phyloP scores from a whole-genome alignment of 2,329 filamentous ascomycete genomes.

The Colletotrichum gigasporum region DNA sequence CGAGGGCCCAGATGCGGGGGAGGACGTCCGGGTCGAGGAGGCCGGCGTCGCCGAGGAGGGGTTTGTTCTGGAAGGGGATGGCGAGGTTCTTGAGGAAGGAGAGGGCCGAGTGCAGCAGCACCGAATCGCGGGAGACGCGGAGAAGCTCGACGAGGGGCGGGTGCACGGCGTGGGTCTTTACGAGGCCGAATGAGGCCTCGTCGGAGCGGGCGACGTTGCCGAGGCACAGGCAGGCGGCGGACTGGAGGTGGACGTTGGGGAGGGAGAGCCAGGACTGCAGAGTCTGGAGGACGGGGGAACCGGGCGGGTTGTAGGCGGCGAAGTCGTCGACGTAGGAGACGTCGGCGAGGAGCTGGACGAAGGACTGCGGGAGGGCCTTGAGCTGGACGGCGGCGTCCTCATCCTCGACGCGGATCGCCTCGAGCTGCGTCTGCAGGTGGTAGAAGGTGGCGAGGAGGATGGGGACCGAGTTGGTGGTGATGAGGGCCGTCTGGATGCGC shows the following conservation, averaged over 20 bases:
- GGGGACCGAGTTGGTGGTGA: conserved; percentile 49
- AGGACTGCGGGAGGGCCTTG: conserved; percentile 57
- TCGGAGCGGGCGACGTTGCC: conserved; percentile 72
- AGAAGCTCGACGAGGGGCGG: conserved; percentile 54
- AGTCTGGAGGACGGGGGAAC: conserved; percentile 50
- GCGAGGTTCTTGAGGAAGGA: conserved; percentile 73
- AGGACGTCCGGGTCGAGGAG: conserved; percentile 57
- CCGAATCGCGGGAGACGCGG: conserved; percentile 49
- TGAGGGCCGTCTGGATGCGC: conserved; percentile 58
- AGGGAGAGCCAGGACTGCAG: conserved; percentile 58
- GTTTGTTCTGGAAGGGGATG: conserved; percentile 65
- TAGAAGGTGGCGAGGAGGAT: conserved; percentile 59
- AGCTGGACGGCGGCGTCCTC: conserved; percentile 55
- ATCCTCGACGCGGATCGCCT: conserved; percentile 50
- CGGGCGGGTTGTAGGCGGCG: conserved; percentile 49
- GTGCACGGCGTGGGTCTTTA: conserved; percentile 51
- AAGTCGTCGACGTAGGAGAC: conserved; percentile 62
- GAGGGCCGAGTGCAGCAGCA: conserved; percentile 65
- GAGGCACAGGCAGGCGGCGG: conserved; percentile 67
- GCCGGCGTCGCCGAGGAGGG: conserved; percentile 52
- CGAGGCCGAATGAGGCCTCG: conserved; percentile 58
- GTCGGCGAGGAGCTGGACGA: conserved; percentile 62
- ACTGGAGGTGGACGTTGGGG: conserved; percentile 56
- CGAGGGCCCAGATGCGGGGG: conserved; percentile 63
- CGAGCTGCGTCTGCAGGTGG: conserved; percentile 55